Percentiles rank a stretch among this genome's conserved stretches.
Conservation (phyloP, 805 yeast genomes). For the Saturnispora dispora region DNA sequence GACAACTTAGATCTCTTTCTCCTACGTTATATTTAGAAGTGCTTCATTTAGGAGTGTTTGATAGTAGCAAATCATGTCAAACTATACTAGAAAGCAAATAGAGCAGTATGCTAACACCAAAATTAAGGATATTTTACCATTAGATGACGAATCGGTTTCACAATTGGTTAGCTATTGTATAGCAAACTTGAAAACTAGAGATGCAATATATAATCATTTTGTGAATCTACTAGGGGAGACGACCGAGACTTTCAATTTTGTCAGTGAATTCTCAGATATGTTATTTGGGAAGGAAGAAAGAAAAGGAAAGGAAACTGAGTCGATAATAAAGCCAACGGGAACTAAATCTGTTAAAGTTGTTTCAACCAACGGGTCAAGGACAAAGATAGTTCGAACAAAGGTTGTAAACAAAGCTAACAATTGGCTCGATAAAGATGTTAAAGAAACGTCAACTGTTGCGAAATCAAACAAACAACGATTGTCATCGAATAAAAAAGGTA, state of each 20-base stretch:
- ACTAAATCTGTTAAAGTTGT: conserved; percentile 14
- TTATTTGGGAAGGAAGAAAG: conserved; percentile 24
- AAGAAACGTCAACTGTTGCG: neutral
- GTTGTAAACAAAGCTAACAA: conserved; percentile 2
- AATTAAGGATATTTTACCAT: conserved; percentile 36
- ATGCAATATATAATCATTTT: conserved; percentile 44
- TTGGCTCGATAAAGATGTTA: conserved; percentile 1
- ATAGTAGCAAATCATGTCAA: conserved; percentile 5
- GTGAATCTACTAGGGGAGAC: conserved; percentile 49
- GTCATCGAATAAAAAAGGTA: conserved; percentile 14
- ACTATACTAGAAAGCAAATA: conserved; percentile 19
- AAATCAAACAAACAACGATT: conserved; percentile 6
- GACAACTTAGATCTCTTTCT: neutral
- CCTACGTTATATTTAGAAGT: too few relatives aligned
- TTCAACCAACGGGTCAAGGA: conserved; percentile 12
- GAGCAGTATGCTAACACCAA: conserved; percentile 17
- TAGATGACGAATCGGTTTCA: conserved; percentile 46
- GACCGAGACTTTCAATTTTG: conserved; percentile 41
- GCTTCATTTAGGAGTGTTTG: neutral
- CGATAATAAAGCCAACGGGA: conserved; percentile 3
- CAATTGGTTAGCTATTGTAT: conserved; percentile 50
- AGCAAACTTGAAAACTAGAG: conserved; percentile 34
- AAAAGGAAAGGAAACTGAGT: neutral
- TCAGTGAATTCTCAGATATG: conserved; percentile 35
- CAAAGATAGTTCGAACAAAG: conserved; percentile 10